A percentile compares a stretch with the other conserved stretches of the same genome.
These are phyloP conservation scores for Heracleum sosnowskyi DNA, from an alignment of 129 eudicot genomes.

Conservation along the genomic window DNA sequence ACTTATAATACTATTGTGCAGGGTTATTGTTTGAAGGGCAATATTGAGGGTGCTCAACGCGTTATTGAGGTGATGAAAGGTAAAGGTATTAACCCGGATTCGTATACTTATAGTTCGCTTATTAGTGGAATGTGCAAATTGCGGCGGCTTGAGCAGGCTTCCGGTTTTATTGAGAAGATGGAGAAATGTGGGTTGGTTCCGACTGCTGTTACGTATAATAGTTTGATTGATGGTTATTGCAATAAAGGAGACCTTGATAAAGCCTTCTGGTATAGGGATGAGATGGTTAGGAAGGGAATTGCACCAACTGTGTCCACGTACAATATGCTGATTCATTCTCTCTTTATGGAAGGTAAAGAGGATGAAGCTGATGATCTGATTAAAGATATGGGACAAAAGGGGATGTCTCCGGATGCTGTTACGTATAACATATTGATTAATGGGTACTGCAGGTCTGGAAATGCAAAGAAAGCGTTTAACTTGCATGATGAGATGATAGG, in stretches of 20 bases:
- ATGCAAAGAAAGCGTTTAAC: conserved; percentile 46
- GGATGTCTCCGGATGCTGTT: conserved; percentile 42
- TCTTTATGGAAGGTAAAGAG: conserved; percentile 43
- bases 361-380: conserved; percentile 44
- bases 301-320: conserved; percentile 52
- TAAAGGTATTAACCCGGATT: conserved; percentile 45
- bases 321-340: conserved; percentile 48
- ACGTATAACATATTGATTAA: conserved; percentile 74
- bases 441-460: conserved; percentile 51
- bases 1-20: conserved; percentile 57
- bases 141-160: conserved; percentile 42
- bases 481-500: conserved; percentile 58
- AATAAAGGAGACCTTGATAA: conserved; percentile 51
- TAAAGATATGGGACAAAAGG: conserved; percentile 47
- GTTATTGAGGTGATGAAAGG: conserved; percentile 37
- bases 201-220: conserved; percentile 41
- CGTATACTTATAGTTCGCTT: conserved; percentile 46
- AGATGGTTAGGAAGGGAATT: conserved; percentile 51
- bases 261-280: conserved; percentile 48
- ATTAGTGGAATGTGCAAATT: conserved; percentile 54
- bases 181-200: conserved; percentile 42
- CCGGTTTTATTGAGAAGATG: conserved; percentile 37
- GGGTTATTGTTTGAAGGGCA: conserved; percentile 47
- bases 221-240: conserved; percentile 62
- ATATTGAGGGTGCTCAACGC: conserved; percentile 48